A percentile compares a stretch with the other conserved stretches of the same genome.
phyloP scores from a whole-genome alignment of 2,329 filamentous ascomycete genomes.

The Geosmithia flava region DNA sequence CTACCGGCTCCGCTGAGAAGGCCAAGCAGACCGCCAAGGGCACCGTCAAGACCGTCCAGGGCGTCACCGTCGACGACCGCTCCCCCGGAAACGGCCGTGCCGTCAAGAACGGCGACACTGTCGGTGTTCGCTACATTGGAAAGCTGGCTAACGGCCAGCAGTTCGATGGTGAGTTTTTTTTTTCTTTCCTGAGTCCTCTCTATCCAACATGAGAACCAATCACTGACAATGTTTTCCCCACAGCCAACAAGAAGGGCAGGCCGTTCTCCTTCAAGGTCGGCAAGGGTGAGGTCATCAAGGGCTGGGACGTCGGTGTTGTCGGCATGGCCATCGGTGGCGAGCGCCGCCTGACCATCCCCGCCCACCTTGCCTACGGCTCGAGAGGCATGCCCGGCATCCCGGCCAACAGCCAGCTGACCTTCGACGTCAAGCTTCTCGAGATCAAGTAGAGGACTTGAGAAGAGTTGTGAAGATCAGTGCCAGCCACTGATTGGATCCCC shows the following conservation, averaged over 20 bases:
- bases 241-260: conserved; percentile 97
- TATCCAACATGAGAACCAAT: conserved; percentile 30
- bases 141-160: conserved; percentile 92
- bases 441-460: conserved; percentile 51
- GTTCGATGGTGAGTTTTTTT: conserved; percentile 64
- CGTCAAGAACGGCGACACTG: conserved; percentile 80
- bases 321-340: conserved; percentile 93
- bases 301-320: conserved; percentile 88
- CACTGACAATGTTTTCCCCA: conserved; percentile 4
- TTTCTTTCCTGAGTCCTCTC: background rate
- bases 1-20: conserved; percentile 55
- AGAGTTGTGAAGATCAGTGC: too few species aligned
- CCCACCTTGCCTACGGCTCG: conserved; percentile 80
- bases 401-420: conserved; percentile 78
- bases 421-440: conserved; percentile 79
- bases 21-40: conserved; percentile 24
- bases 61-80: conserved; percentile 90
- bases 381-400: conserved; percentile 76
- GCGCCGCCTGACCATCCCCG: conserved; percentile 81
- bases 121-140: conserved; percentile 95
- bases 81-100: conserved; percentile 76
- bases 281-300: conserved; percentile 93
- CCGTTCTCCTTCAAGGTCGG: conserved; percentile 95
- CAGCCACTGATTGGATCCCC: background rate
- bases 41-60: conserved; percentile 66